A percentile compares a stretch with the other conserved stretches of the same genome.
Evolutionary conservation across 805 yeast genomes (phyloP).

Genomic region (Saccharomycopsis sp.): DNA sequence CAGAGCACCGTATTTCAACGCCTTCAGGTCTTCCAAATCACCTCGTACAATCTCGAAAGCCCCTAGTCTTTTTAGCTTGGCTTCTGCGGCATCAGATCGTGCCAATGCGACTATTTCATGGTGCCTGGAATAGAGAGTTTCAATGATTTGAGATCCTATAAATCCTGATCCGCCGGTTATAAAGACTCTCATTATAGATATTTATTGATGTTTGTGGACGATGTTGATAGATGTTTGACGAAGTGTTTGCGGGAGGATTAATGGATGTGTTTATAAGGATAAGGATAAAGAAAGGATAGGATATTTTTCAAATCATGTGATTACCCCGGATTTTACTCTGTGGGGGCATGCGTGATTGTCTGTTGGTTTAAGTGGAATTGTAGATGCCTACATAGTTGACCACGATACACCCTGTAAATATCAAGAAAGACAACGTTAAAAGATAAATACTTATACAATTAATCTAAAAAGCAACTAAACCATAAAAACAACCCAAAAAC

Average conservation of each 20-base stretch:
- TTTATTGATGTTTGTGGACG: too few relatives aligned
- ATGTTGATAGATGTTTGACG: too few relatives aligned
- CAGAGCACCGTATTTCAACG: slow-evolving; percentile 26
- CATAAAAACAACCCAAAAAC: neutral
- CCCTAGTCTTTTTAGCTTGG: slow-evolving; percentile 26
- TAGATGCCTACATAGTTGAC: too few relatives aligned
- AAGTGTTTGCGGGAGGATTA: too few relatives aligned
- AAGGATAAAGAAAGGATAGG: too few relatives aligned
- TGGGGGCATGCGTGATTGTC: too few relatives aligned
- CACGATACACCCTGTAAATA: too few relatives aligned
- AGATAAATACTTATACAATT: neutral
- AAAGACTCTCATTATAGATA: slow-evolving; percentile 21
- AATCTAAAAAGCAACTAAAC: neutral
- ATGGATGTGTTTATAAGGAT: too few relatives aligned
- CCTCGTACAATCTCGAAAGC: slow-evolving; percentile 25
- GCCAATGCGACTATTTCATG: slow-evolving; percentile 30
- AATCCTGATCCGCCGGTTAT: slow-evolving; percentile 35
- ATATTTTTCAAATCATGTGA: neutral
- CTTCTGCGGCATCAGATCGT: slow-evolving; percentile 29
- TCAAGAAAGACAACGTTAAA: too few relatives aligned
- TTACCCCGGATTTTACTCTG: neutral
- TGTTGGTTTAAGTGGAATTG: too few relatives aligned
- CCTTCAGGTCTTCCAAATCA: slow-evolving; percentile 26
- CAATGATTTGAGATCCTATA: slow-evolving; percentile 27
- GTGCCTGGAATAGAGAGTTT: slow-evolving; percentile 24